phyloP scores from a whole-genome alignment of 2,329 filamentous ascomycete genomes.

The Pseudogymnoascus sp. region DNA sequence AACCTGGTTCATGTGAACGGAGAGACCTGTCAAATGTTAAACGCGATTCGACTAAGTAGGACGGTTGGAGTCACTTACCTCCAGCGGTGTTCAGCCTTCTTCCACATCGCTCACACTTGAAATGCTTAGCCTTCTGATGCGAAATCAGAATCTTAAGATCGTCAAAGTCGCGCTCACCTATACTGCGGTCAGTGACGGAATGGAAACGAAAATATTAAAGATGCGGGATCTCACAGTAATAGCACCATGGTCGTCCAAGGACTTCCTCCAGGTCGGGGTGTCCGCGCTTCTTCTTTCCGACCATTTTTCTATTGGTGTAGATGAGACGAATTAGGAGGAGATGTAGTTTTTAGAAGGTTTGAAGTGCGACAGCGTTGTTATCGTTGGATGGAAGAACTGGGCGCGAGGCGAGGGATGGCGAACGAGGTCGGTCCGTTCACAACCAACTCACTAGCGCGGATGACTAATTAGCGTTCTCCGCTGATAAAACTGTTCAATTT shows the following conservation, averaged over 20 bases:
- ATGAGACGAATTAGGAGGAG: neutral
- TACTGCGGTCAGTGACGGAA: constrained; percentile 19
- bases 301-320: constrained; percentile 32
- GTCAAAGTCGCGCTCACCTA: constrained; percentile 90
- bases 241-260: constrained; percentile 86
- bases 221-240: constrained; percentile 62
- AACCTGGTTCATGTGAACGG: constrained; percentile 96
- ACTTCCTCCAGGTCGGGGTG: constrained; percentile 84
- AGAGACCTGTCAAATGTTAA: constrained; percentile 50
- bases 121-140: constrained; percentile 98
- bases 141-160: constrained; percentile 93
- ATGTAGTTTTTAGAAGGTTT: neutral
- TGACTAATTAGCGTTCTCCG: neutral
- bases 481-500: constrained; percentile 3
- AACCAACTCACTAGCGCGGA: constrained; percentile 4
- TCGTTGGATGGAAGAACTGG: neutral
- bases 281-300: constrained; percentile 87
- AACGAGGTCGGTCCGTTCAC: neutral
- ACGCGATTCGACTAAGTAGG: neutral
- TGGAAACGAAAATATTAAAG: constrained; percentile 6
- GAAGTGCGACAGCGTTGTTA: neutral
- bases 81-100: constrained; percentile 88
- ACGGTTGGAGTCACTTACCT: constrained; percentile 47
- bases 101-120: constrained; percentile 89
- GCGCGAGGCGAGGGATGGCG: constrained; percentile 5